Evolutionary conservation across 2,329 filamentous ascomycete species (phyloP).

Genomic region (Lachnellula willkommii): DNA sequence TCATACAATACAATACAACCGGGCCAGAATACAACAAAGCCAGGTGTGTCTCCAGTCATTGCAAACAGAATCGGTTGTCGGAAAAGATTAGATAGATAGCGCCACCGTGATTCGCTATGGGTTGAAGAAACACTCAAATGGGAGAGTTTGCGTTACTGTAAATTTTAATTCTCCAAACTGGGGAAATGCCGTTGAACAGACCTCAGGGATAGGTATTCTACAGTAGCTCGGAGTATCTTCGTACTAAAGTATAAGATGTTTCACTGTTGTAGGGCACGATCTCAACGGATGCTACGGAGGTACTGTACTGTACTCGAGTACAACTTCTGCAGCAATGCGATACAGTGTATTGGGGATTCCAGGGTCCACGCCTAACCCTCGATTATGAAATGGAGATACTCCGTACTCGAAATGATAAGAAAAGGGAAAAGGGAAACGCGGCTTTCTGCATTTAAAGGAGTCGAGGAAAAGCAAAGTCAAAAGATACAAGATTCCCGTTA

Average conservation of each 20-base stretch:
- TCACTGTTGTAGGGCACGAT: no score
- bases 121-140: not conserved
- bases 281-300: not conserved
- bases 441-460: not conserved
- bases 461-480: no score
- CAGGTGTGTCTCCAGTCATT: not conserved
- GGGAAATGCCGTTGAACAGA: conserved; percentile 1
- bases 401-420: no score
- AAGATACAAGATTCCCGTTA: not conserved
- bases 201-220: not conserved
- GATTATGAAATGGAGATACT: no score
- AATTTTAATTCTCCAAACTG: not conserved
- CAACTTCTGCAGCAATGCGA: no score
- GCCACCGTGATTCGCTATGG: not conserved
- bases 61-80: not conserved
- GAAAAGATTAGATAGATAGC: not conserved
- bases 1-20: not conserved
- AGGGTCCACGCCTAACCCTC: not conserved
- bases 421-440: no score
- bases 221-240: no score
- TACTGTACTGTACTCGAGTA: not conserved
- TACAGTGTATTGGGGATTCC: no score
- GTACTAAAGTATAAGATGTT: no score
- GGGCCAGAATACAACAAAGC: not conserved
- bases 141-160: not conserved